Evolutionary conservation across 345 rosid species (phyloP), one percentile per base, ranked within the genome.

Genomic region (Hypericum perforatum): DNA sequence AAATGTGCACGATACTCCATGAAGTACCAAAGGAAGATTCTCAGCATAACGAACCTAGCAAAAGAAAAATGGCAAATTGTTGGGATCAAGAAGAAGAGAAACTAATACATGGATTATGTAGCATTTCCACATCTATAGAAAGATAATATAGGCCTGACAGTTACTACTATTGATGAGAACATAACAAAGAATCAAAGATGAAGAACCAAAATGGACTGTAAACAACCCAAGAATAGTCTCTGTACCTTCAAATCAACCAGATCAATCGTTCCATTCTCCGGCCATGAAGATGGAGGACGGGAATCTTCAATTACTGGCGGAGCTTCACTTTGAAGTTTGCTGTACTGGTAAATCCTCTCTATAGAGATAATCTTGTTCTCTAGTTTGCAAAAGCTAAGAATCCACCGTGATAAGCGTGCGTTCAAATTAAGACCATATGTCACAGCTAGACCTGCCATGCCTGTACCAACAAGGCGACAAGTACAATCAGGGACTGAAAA

Each of bases 371-470:
- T 92, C 56, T 89, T 94, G 67, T 94, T 94, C 77, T 94, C 99
- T 29, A 94, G 95, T 74, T 94, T 94, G 79, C 99, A 94, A 75
- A 85, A 94, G 78, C 99, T 94, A 52, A 94, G 97, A 65, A 94
- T 89, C 99, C 99, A 94, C 58, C 99, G 73, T 16, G 99, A 94
- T 49, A 94, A 64, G 45, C 99, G 94, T 54, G 95, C 97, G 50
- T 94, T 94, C 66, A 94, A 76, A 72, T 94, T 94, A 57, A 94
- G 97, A 52, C 99, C 99, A 56, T 94, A 94, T 11, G 99, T 94
- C 59, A 94, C 97, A 44, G 99, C 99, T 58, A 94, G 97, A 63
- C 99, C 99, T 11, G 99, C 99, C 99, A 94, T 94, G 68, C 97
- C 99, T 92, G 65, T 59, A 64, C 8, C 16, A 29, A 45, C 29